phyloP scores from a whole-genome alignment of 441 rosid species.

The Erysimum pusillum region DNA sequence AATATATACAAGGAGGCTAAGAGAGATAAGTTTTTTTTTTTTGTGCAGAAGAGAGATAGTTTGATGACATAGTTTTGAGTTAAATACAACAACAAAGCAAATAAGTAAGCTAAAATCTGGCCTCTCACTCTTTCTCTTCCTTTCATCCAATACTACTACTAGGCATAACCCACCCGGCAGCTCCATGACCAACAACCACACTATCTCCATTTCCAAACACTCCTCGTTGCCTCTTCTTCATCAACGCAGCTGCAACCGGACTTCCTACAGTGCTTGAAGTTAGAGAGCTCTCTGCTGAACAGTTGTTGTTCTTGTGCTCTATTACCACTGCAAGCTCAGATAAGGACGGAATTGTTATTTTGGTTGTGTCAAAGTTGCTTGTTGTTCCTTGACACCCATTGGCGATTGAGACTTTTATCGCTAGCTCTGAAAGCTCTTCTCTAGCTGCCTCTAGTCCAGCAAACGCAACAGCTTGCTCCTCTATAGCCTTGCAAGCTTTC shows the following conservation, averaged over 20 bases:
- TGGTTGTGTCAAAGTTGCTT: conserved; percentile 43
- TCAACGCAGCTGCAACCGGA: conserved; percentile 55
- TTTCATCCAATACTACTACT: conserved; percentile 53
- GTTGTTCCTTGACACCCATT: conserved; percentile 61
- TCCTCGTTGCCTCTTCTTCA: conserved; percentile 75
- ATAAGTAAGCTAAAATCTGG: conserved; percentile 6
- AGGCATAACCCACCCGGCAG: conserved; percentile 74
- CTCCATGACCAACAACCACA: conserved; percentile 54
- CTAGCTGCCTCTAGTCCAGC: conserved; percentile 83
- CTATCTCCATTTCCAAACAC: conserved; percentile 60
- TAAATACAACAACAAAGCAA: conserved; percentile 26
- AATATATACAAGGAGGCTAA: conserved; percentile 19
- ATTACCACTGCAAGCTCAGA: conserved; percentile 74
- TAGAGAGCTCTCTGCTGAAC: conserved; percentile 80
- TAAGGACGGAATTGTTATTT: conserved; percentile 51
- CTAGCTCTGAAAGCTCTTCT: conserved; percentile 86
- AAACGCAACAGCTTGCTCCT: conserved; percentile 69
- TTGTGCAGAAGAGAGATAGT: too few relatives aligned
- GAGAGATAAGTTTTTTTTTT: not conserved
- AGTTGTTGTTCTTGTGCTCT: conserved; percentile 58
- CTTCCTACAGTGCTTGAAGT: conserved; percentile 62
- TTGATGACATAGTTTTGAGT: conserved; percentile 25
- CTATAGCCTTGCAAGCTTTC: conserved; percentile 88
- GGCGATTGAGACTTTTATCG: conserved; percentile 67
- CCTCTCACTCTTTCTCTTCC: not conserved